phyloP scores from a whole-genome alignment of 2,329 filamentous ascomycete species.

The Pseudocercospora eumusae region DNA sequence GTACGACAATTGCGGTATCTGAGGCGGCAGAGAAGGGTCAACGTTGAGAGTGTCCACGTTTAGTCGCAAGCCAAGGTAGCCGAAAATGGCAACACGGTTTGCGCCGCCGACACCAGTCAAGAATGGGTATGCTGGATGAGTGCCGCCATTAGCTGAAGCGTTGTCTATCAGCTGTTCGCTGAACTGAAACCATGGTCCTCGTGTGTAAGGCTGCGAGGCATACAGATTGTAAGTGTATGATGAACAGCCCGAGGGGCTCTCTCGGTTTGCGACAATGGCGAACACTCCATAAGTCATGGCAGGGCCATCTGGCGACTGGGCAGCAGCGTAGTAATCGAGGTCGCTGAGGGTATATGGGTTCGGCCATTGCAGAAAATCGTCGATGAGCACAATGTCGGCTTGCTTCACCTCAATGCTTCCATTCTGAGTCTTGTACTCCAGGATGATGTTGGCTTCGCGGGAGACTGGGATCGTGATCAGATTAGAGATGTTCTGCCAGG shows the following conservation, averaged over 20 bases:
- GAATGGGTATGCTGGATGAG: constrained; percentile 70
- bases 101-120: constrained; percentile 70
- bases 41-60: constrained; percentile 62
- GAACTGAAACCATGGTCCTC: constrained; percentile 69
- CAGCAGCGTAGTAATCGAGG: constrained; percentile 69
- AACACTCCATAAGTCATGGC: constrained; percentile 75
- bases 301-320: constrained; percentile 67
- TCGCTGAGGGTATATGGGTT: constrained; percentile 59
- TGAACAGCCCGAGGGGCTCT: constrained; percentile 67
- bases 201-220: constrained; percentile 63
- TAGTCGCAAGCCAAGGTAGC: constrained; percentile 65
- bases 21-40: constrained; percentile 65
- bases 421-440: constrained; percentile 68
- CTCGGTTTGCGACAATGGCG: constrained; percentile 64
- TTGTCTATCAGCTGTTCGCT: constrained; percentile 69
- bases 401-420: constrained; percentile 68
- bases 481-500: constrained; percentile 58
- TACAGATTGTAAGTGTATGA: constrained; percentile 68
- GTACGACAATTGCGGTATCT: constrained; percentile 62
- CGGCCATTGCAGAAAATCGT: constrained; percentile 64
- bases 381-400: constrained; percentile 68
- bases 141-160: constrained; percentile 61
- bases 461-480: constrained; percentile 60
- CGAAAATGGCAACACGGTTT: constrained; percentile 67
- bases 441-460: constrained; percentile 58